Evolutionary conservation across 179 eudicot species (phyloP), one percentile per base, ranked within the genome.

Genomic region (Sideroxylon spinosum): DNA sequence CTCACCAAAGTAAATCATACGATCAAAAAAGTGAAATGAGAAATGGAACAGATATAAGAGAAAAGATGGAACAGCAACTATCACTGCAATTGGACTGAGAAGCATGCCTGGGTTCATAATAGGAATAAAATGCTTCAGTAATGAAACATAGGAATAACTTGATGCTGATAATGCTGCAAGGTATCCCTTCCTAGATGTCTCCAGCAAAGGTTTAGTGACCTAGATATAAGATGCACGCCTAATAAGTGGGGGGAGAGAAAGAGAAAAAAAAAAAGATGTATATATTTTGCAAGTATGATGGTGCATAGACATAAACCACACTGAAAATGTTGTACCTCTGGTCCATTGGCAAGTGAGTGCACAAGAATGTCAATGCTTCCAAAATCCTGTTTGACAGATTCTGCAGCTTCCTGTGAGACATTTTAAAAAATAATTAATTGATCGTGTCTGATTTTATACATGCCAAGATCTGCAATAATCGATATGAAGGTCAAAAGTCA

Each of bases 291-390:
- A 8, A 19, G 3, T 0, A 0, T 12, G 0, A 19, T 56, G 3
- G 9, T 19, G 19, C 0, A 1, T 6, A 29, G 6, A 56, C 3
- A 74, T 16, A 53, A 29, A 55, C 29, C 16, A 11, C 6, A 55
- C 13, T 11, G 3, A 12, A 69, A 23, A 50, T 53, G 75, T 13
- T 50, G 7, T 80, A 93, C 98, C 94, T 94, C 98, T 11, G 98
- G 98, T 73, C 97, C 98, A 87, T 94, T 94, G 66, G 98, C 98
- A 82, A 94, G 98, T 28, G 98, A 94, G 81, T 94, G 98, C 80
- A 94, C 97, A 74, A 94, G 97, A 79, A 94, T 90, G 82, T 94
- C 98, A 79, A 94, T 93, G 90, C 88, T 94, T 46, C 98, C 98
- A 86, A 93, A 93, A 83, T 94, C 98, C 79, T 90, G 81, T 70